A percentile compares a stretch with the other conserved stretches of the same genome.
These are phyloP conservation scores for Evernia prunastri DNA, from an alignment of 495 filamentous ascomycete genomes.

Conservation along the genomic window DNA sequence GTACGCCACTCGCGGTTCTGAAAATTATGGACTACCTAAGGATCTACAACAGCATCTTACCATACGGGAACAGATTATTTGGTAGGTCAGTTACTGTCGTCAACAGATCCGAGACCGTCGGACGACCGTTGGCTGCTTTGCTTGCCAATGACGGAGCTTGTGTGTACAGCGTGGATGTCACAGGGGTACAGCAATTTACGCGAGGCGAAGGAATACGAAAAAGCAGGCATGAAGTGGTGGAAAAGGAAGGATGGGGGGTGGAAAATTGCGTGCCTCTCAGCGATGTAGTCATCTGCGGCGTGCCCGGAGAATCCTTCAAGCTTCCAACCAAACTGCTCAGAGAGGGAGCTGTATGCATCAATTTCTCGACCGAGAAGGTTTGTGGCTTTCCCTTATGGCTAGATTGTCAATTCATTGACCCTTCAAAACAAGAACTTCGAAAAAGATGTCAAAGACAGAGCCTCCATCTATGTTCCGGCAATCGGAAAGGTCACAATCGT, in stretches of 20 bases:
- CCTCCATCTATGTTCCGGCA: slow-evolving; percentile 92
- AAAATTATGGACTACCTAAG: slow-evolving; percentile 93
- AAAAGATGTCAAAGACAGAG: slow-evolving; percentile 80
- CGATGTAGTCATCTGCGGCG: slow-evolving; percentile 90
- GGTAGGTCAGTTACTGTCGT: slow-evolving; percentile 91
- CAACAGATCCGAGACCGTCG: slow-evolving; percentile 92
- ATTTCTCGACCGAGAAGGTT: slow-evolving; percentile 90
- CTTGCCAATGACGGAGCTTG: slow-evolving; percentile 93
- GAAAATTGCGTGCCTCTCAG: slow-evolving; percentile 77
- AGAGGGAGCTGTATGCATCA: slow-evolving; percentile 91
- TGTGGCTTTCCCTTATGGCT: slow-evolving; percentile 4
- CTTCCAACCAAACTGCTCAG: slow-evolving; percentile 74
- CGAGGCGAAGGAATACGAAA: slow-evolving; percentile 78
- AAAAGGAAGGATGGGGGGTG: slow-evolving; percentile 65
- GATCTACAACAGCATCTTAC: slow-evolving; percentile 94
- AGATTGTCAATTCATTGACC: slow-evolving; percentile 6
- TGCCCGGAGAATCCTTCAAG: slow-evolving; percentile 81
- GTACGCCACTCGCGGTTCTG: slow-evolving; percentile 89
- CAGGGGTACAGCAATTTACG: slow-evolving; percentile 85
- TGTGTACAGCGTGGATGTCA: slow-evolving; percentile 91
- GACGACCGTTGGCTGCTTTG: slow-evolving; percentile 85
- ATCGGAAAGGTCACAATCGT: slow-evolving; percentile 98
- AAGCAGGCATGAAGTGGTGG: slow-evolving; percentile 72
- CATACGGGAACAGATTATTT: slow-evolving; percentile 86
- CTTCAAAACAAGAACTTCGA: slow-evolving; percentile 65